Base-by-base conservation (phyloP, 2,329 filamentous ascomycete species). In the Thermoascus crustaceus region DNA sequence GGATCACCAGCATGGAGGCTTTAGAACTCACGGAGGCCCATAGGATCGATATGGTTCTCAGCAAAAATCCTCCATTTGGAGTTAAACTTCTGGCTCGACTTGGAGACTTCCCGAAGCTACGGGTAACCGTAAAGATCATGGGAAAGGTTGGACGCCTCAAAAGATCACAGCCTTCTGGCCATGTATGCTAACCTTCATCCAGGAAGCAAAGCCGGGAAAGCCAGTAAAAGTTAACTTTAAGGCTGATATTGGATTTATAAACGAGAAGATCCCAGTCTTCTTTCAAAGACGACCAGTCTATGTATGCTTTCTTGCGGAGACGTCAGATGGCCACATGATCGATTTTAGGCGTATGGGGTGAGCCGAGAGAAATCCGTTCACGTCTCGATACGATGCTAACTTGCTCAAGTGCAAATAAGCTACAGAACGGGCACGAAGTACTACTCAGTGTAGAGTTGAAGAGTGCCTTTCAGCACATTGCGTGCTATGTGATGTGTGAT, bases 31-130 rank as follows among this genome's bases (percentile, higher is more conserved):
- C 77, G 9, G 80, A 89, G 22, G 68, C 80, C 17, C 73, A 78
- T 35, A 73, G 77, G 17, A 85, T 98, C 34, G 89, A 96, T 49
- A 73, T 78, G 31, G 63, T 86, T 16, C 58, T 94, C 30, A 81
- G 78, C 43, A 80, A 82, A 35, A 86, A 94, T 45, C 85, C 87
- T 0, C 86, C 89, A 0, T 94, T 83, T 52, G 91, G 89, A 0
- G 71, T 75, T 29, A 80, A 80, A 26, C 54, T 93, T 26, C 63
- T 83, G 9, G 74, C 77, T 8, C 67, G 69, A 13, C 60, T 91
- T 7, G 73, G 72, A 1, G 68, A 71, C 0, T 96, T 95, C 48
- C 91, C 91, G 0, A 76, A 75, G 43, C 61, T 80, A 39, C 64
- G 71, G 20, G 64, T 82, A 3, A 67, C 68, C 4, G 49, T 78